Base-by-base conservation (phyloP, 2,329 filamentous ascomycete genomes). In the Diaporthe aspalathi region DNA sequence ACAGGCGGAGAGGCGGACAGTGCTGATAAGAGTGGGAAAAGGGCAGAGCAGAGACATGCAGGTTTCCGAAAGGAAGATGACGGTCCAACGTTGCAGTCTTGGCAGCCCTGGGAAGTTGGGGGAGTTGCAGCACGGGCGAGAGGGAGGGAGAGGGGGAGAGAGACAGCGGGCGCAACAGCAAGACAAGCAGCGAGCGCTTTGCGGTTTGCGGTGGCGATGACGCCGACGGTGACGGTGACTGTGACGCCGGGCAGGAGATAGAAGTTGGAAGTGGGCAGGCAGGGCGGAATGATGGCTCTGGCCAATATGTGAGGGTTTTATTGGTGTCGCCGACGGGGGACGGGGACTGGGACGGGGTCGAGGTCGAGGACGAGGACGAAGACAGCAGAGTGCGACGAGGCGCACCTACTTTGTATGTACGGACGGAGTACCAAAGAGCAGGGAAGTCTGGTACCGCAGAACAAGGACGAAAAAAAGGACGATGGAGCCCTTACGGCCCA, bases 81-180 rank as follows among this genome's bases (percentile, higher is more conserved):
- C 56, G 67, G 67, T 60, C 50, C 70, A 71, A 68, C 70, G 70
- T 70, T 72, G 67, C 70, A 72, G 57, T 72, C 70, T 70, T 72
- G 67, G 67, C 67, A 70, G 70, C 67, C 66, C 70, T 66, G 11
- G 35, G 35, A 9, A 35, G 32, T 5, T 35, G 32, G 9, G 43
- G 60, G 12, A 49, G 20, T 38, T 49, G 60, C 35, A 49, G 60
- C 60, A 65, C 45, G 6, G 27, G 16, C 7, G 38, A 20, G 14
- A 2, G 20, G n/a, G 40, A 27, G 49, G 22, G 14, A 38, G 35
- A 38, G 35, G 35, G 9, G 32, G 9, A 35, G 45, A 22, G 24
- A 32, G 29, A 17, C 54, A 32, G 16, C 40, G 57, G 60, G 60
- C 29, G 38, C 60, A 12, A 27, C 24, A 35, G 22, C 22, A 27